phyloP scores from a whole-genome alignment of 2,329 filamentous ascomycete genomes.

The Magnaporthiopsis poae region DNA sequence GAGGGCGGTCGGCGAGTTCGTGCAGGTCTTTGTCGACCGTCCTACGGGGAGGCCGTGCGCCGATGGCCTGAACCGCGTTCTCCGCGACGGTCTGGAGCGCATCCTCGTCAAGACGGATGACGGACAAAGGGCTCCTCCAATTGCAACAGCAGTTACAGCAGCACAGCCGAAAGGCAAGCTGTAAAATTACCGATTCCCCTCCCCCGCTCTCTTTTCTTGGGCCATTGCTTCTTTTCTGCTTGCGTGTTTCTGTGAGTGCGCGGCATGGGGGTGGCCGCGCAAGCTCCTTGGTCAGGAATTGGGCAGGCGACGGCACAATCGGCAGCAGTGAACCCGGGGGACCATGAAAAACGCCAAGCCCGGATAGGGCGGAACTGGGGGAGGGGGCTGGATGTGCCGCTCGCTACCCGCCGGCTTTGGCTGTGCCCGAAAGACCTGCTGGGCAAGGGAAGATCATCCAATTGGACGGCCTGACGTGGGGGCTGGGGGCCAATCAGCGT shows the following conservation, averaged over 20 bases:
- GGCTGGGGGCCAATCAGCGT: neutral
- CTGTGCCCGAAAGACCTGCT: neutral
- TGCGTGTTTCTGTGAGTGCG: neutral
- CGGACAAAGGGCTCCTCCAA: neutral
- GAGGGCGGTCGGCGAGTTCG: slow-evolving; percentile 74
- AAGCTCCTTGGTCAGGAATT: neutral
- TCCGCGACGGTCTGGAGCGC: slow-evolving; percentile 51
- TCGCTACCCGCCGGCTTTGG: neutral
- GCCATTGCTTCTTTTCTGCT: neutral
- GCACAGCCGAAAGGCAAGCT: slow-evolving; percentile 5
- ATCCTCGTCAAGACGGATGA: slow-evolving; percentile 29
- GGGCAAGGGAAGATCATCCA: neutral
- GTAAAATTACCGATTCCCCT: neutral
- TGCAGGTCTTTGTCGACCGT: slow-evolving; percentile 81
- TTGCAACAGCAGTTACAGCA: too few relatives aligned
- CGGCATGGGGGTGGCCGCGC: too few relatives aligned
- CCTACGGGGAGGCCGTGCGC: slow-evolving; percentile 56
- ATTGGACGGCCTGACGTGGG: neutral
- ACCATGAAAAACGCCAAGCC: neutral
- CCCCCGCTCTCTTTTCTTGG: neutral
- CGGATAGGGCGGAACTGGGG: neutral
- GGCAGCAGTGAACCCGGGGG: neutral
- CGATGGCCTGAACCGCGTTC: slow-evolving; percentile 50
- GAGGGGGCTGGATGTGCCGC: neutral
- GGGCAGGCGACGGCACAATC: neutral